These are phyloP conservation scores for Linnemannia hyalina DNA, from an alignment of 192 early-diverging fungal species.

Conservation along the genomic window DNA sequence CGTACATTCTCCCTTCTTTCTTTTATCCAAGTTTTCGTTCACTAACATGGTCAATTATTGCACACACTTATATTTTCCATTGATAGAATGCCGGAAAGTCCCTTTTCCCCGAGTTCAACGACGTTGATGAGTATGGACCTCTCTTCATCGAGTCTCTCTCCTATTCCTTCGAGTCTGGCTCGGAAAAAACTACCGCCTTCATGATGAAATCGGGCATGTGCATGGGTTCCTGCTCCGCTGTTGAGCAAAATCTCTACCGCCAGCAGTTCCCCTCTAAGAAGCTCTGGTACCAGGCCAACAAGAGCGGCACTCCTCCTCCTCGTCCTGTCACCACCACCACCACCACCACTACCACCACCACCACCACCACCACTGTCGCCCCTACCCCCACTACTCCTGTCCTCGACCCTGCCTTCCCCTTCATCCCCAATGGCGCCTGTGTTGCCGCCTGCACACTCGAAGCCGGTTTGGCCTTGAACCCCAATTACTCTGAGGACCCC, in stretches of 20 bases:
- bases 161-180: conserved; percentile 26
- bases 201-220: conserved; percentile 19
- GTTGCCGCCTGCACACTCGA: conserved; percentile 14
- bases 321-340: conserved; percentile 1
- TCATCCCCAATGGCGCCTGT: conserved; percentile 23
- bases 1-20: neutral
- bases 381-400: conserved; percentile 18
- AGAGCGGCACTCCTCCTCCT: conserved; percentile 10
- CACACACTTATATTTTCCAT: neutral
- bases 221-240: conserved; percentile 10
- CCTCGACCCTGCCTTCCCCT: conserved; percentile 12
- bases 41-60: neutral
- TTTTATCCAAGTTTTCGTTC: neutral
- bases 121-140: conserved; percentile 6
- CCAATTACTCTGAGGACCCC: conserved; percentile 40
- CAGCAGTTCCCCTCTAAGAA: neutral
- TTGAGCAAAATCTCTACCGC: conserved; percentile 1
- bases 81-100: conserved; percentile 35
- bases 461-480: conserved; percentile 17
- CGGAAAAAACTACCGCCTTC: conserved; percentile 2
- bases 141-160: conserved; percentile 31
- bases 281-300: conserved; percentile 21
- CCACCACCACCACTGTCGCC: conserved; percentile 11
- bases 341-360: conserved; percentile 9
- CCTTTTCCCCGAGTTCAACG: conserved; percentile 1